Evolutionary conservation across 306 rosid species (phyloP).

Genomic region (Castanea mollissima): DNA sequence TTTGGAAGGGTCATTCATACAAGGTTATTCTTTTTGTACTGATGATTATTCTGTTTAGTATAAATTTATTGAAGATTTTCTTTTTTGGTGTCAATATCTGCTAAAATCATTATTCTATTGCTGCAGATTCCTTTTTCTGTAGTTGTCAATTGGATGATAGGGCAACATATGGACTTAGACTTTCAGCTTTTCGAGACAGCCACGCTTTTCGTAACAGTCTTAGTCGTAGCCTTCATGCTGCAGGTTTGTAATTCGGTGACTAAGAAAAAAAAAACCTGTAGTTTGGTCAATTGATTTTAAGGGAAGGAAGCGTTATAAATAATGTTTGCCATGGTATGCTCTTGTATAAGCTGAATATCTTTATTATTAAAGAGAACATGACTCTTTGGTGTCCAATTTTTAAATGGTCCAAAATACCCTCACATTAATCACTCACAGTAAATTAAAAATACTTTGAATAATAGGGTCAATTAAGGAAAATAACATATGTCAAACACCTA

Average conservation of each 20-base stretch:
- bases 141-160: slow-evolving; percentile 68
- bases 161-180: slow-evolving; percentile 71
- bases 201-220: slow-evolving; percentile 65
- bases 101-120: slow-evolving; percentile 3
- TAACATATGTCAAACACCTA: too few relatives aligned
- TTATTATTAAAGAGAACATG: too few relatives aligned
- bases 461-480: too few relatives aligned
- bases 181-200: slow-evolving; percentile 85
- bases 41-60: neutral
- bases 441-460: too few relatives aligned
- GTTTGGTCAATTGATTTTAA: neutral
- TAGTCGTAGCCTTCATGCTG: slow-evolving; percentile 75
- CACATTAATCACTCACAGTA: too few relatives aligned
- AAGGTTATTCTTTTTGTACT: neutral
- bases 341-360: neutral
- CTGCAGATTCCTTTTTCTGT: slow-evolving; percentile 88
- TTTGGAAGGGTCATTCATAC: neutral
- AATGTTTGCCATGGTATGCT: neutral
- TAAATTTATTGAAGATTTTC: neutral
- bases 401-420: neutral
- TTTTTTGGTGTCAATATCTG: neutral
- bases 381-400: neutral
- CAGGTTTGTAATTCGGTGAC: slow-evolving; percentile 49
- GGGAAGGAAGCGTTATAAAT: neutral
- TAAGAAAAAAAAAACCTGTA: neutral